phyloP scores from a whole-genome alignment of 2,329 filamentous ascomycete species.

The Beauveria varroae region DNA sequence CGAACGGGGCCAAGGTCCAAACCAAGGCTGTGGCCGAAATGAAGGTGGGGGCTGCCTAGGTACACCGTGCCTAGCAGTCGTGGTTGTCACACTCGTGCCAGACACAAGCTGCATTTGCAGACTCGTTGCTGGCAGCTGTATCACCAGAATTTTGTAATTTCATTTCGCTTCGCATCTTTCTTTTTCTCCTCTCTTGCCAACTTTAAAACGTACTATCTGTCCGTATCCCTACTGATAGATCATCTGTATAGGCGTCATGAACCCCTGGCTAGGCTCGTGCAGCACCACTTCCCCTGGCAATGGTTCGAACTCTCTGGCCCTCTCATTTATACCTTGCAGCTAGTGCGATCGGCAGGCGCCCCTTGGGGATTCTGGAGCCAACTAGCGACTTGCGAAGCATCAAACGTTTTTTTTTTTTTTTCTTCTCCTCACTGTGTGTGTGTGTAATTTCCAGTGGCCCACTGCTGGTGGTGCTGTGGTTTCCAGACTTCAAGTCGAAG shows the following conservation, averaged over 20 bases:
- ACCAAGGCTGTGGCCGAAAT: slow-evolving; percentile 5
- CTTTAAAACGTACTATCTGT: too few species aligned
- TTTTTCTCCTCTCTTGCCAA: neutral
- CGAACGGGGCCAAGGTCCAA: neutral
- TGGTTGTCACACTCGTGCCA: slow-evolving; percentile 1
- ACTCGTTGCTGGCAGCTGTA: neutral
- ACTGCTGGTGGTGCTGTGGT: neutral
- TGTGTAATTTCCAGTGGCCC: slow-evolving; percentile 3
- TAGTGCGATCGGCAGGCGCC: slow-evolving; percentile 6
- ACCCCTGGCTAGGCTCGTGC: neutral
- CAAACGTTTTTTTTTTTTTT: slow-evolving; percentile 4
- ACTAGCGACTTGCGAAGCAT: neutral
- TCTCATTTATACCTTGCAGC: neutral
- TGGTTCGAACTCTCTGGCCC: slow-evolving; percentile 1
- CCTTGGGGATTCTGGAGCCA: neutral
- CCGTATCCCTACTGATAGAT: too few species aligned
- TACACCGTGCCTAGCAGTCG: neutral
- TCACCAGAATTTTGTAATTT: neutral
- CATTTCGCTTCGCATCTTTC: neutral
- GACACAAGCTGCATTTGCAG: slow-evolving; percentile 11
- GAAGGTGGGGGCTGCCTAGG: slow-evolving; percentile 1
- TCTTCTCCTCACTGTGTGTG: neutral
- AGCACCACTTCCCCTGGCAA: neutral
- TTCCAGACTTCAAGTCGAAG: neutral
- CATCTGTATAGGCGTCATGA: neutral